These are phyloP conservation scores for Nannochloropsis oceanica DNA, from an alignment of 108 stramenopile species.

Conservation along the genomic window DNA sequence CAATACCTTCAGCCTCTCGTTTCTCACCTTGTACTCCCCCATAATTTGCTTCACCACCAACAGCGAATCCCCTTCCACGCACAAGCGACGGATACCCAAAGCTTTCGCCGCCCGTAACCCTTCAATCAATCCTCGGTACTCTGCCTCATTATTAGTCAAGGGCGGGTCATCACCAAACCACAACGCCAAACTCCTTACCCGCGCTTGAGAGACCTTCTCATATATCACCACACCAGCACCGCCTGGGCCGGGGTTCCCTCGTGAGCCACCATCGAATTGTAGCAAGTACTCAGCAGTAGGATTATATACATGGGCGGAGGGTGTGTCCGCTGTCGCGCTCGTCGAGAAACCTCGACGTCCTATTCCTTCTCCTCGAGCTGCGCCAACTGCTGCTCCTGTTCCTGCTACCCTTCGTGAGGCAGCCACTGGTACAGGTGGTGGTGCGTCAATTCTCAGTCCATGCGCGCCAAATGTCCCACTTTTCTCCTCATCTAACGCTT, in stretches of 20 bases:
- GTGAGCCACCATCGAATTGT: conserved; percentile 26
- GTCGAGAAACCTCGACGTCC: too few species aligned
- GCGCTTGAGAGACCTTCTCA: neutral
- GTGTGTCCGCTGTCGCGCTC: too few species aligned
- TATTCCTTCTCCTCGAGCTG: too few species aligned
- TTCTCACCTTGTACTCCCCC: conserved; percentile 4
- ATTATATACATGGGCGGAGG: neutral
- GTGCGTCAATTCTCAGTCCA: too few species aligned
- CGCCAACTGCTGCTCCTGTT: too few species aligned
- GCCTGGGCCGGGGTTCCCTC: conserved; percentile 23
- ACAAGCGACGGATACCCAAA: neutral
- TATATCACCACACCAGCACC: conserved; percentile 14
- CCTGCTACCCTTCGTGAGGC: too few species aligned
- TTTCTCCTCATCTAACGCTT: neutral
- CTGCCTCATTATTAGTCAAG: conserved; percentile 25
- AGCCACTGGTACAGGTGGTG: too few species aligned
- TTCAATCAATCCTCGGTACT: conserved; percentile 19
- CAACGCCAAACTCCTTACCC: conserved; percentile 2
- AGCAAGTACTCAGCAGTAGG: conserved; percentile 3
- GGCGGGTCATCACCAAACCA: conserved; percentile 8
- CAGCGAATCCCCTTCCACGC: conserved; percentile 23
- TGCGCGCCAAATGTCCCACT: too few species aligned
- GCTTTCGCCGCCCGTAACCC: conserved; percentile 9
- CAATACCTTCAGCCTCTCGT: neutral
- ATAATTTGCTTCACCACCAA: conserved; percentile 23